phyloP scores from a whole-genome alignment of 1,284 basidiomycete genomes.

The Boletus calvinii region DNA sequence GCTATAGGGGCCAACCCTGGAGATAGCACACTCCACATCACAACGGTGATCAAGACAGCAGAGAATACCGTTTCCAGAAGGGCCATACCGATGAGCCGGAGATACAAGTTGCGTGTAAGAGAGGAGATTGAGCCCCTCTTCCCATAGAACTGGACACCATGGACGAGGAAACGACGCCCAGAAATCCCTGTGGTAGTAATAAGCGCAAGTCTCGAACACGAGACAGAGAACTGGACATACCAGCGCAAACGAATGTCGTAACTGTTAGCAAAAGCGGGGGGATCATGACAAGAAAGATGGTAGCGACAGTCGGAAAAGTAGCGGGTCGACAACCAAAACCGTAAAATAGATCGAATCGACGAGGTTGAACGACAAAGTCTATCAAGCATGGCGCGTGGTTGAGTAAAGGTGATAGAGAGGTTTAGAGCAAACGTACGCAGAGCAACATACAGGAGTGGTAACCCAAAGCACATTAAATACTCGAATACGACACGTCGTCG shows the following conservation, averaged over 20 bases:
- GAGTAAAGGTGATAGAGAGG: background rate
- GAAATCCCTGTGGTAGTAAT: constrained; percentile 21
- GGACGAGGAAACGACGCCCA: constrained; percentile 31
- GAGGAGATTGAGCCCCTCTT: constrained; percentile 25
- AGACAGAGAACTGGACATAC: constrained; percentile 29
- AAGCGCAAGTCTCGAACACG: background rate
- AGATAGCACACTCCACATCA: constrained; percentile 19
- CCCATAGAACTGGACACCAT: constrained; percentile 30
- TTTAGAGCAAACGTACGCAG: constrained; percentile 47
- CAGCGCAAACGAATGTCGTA: constrained; percentile 42
- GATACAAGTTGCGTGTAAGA: constrained; percentile 36
- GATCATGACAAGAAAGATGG: constrained; percentile 56
- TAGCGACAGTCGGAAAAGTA: constrained; percentile 50
- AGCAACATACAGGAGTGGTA: constrained; percentile 56
- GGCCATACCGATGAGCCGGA: constrained; percentile 46
- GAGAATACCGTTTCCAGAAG: constrained; percentile 34
- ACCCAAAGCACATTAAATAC: constrained; percentile 47
- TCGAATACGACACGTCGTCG: constrained; percentile 45
- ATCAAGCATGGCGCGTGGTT: background rate
- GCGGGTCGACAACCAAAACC: constrained; percentile 65
- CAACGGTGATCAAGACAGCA: constrained; percentile 17
- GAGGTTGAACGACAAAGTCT: constrained; percentile 67
- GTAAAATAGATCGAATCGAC: constrained; percentile 65
- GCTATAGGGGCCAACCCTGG: constrained; percentile 21
- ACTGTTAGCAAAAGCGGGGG: constrained; percentile 53